These are phyloP conservation scores for Microglena sp. DNA, from an alignment of 139 green algal species.

Conservation along the genomic window DNA sequence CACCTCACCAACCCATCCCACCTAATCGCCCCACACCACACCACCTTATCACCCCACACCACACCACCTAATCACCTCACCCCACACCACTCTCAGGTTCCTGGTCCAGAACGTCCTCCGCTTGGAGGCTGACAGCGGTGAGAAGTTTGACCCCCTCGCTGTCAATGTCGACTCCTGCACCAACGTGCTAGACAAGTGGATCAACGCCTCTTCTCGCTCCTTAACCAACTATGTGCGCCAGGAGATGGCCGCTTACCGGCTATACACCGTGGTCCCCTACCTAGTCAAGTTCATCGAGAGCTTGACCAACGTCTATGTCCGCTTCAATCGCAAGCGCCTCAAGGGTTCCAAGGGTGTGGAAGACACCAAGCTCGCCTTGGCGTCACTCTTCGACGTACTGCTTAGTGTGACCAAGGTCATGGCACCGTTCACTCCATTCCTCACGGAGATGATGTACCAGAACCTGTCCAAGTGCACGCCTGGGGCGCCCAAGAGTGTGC, in stretches of 20 bases:
- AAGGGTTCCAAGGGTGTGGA: constrained; percentile 64
- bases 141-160: constrained; percentile 40
- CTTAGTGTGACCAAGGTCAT: constrained; percentile 87
- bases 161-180: constrained; percentile 16
- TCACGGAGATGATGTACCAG: constrained; percentile 96
- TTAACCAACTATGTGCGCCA: constrained; percentile 69
- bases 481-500: constrained; percentile 51
- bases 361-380: constrained; percentile 59
- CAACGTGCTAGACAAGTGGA: constrained; percentile 88
- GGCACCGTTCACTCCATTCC: constrained; percentile 97
- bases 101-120: constrained; percentile 81
- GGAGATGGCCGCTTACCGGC: constrained; percentile 95
- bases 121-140: constrained; percentile 50
- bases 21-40: too few species aligned
- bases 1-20: too few species aligned
- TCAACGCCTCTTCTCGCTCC: constrained; percentile 60
- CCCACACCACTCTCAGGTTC: too few species aligned
- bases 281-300: constrained; percentile 92
- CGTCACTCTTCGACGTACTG: constrained; percentile 77
- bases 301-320: constrained; percentile 98
- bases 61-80: too few species aligned
- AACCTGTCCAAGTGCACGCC: constrained; percentile 72
- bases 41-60: too few species aligned
- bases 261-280: constrained; percentile 93
- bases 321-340: constrained; percentile 93